phyloP scores from a whole-genome alignment of 768 basidiomycete species.

The Hericium coralloides region DNA sequence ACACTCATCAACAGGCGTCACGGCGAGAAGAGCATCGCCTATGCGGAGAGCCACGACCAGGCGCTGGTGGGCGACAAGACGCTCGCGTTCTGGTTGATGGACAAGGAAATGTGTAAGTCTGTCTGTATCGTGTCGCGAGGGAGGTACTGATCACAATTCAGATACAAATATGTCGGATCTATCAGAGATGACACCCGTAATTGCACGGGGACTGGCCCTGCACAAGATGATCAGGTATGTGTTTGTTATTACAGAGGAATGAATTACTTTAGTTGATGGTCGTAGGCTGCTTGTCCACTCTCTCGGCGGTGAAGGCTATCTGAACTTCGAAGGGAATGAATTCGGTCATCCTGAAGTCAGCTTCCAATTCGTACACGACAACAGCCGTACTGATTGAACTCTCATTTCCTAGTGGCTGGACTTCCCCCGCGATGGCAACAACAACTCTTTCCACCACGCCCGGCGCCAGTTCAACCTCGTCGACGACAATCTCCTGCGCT shows the following conservation, averaged over 20 bases:
- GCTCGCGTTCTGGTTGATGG: slow-evolving; percentile 98
- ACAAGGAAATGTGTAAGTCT: slow-evolving; percentile 96
- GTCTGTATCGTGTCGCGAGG: background rate
- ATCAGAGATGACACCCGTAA: slow-evolving; percentile 69
- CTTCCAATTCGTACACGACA: slow-evolving; percentile 3
- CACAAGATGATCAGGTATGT: slow-evolving; percentile 96
- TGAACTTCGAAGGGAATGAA: slow-evolving; percentile 98
- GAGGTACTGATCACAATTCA: slow-evolving; percentile 20
- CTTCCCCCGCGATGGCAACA: slow-evolving; percentile 94
- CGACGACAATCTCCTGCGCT: slow-evolving; percentile 81
- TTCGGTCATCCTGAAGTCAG: slow-evolving; percentile 94
- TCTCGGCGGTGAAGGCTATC: slow-evolving; percentile 93
- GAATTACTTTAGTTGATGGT: slow-evolving; percentile 1
- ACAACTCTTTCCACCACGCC: slow-evolving; percentile 94
- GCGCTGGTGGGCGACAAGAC: slow-evolving; percentile 99
- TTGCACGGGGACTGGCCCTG: slow-evolving; percentile 83
- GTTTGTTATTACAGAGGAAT: background rate
- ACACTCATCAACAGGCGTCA: slow-evolving; percentile 86
- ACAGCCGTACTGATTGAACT: background rate
- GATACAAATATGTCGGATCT: slow-evolving; percentile 94
- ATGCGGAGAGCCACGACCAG: slow-evolving; percentile 96
- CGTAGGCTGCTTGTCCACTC: slow-evolving; percentile 79
- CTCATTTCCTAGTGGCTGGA: slow-evolving; percentile 78
- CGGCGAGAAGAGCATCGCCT: slow-evolving; percentile 85
- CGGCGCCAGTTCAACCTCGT: slow-evolving; percentile 95